Base-by-base conservation (phyloP, 1,284 basidiomycete species). In the Inonotus obliquus region DNA sequence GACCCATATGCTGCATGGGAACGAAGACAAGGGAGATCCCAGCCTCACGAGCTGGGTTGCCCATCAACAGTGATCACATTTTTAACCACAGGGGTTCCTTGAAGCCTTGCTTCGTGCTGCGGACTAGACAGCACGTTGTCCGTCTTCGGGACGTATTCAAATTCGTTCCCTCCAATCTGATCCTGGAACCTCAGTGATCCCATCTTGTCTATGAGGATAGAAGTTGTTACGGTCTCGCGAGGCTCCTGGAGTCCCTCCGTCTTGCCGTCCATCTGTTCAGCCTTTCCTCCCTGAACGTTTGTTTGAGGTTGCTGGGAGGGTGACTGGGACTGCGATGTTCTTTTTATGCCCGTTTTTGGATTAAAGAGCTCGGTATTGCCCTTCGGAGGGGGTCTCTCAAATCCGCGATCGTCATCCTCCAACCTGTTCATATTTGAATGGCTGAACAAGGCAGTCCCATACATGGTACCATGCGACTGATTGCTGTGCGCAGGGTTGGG, bases 331-430 rank as follows among this genome's bases (percentile, higher is more conserved):
- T 57, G 54, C 2, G 54, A 25, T 17, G 23, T 45, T 21, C 54
- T 44, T 27, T 59, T 59, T 55, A 62, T 37, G 35, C 62, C 63
- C 4, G 65, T 70, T 68, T 84, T 86, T 2, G 83, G 81, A 60
- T 83, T 84, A 61, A 78, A 81, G 44, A 81, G 69, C 67, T 87
- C 86, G n/a, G 75, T 72, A 47, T 74, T 73, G 67, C 77, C 75
- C 75, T 80, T 76, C 29, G 76, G 76, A 14, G 76, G 75, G 4
- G 79, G 78, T 39, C 83, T 74, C 64, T 85, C 82, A 60, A 76
- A 81, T n/a, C 69, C 72, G 25, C 68, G 69, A 41, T 84, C 83
- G 25, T 69, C 69, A 23, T 86, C 84, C 52, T 85, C 85, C 25
- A 76, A 67, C 56, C 75, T 73, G 11, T 66, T 54, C 17, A 32